A percentile compares a stretch with the other conserved stretches of the same genome.
These are phyloP conservation scores for Pneumocystis murina DNA, from an alignment of 1,139 yeast species.

Conservation along the genomic window DNA sequence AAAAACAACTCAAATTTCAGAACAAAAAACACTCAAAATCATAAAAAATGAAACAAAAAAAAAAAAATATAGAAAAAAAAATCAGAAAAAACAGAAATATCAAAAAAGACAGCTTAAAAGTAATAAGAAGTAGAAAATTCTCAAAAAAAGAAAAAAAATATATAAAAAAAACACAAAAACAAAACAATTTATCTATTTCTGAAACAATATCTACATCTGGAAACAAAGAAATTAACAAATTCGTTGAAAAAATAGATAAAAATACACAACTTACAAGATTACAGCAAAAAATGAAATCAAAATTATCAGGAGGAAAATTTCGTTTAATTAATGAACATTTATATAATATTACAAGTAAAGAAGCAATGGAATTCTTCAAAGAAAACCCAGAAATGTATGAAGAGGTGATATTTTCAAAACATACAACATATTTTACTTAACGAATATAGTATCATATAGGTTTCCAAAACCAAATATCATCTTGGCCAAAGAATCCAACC, in stretches of 20 bases:
- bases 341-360: slow-evolving; percentile 66
- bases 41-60: neutral
- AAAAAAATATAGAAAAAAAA: neutral
- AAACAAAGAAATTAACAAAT: neutral
- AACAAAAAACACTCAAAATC: neutral
- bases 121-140: neutral
- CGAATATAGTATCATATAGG: slow-evolving; percentile 58
- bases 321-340: slow-evolving; percentile 96
- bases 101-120: neutral
- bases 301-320: slow-evolving; percentile 84
- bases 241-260: neutral
- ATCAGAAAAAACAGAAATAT: neutral
- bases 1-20: no score
- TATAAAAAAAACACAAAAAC: neutral
- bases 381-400: slow-evolving; percentile 81
- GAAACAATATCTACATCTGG: neutral
- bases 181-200: neutral
- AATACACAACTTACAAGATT: slow-evolving; percentile 52
- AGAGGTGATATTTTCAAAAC: slow-evolving; percentile 28
- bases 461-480: slow-evolving; percentile 80
- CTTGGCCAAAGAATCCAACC: slow-evolving; percentile 98
- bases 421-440: neutral
- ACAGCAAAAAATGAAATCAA: slow-evolving; percentile 91
- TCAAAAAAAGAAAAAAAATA: neutral
- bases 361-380: slow-evolving; percentile 56